Evolutionary conservation across 1,284 basidiomycete genomes (phyloP), one percentile per base, ranked within the genome.

Genomic region (Singerocomus inundabilis): DNA sequence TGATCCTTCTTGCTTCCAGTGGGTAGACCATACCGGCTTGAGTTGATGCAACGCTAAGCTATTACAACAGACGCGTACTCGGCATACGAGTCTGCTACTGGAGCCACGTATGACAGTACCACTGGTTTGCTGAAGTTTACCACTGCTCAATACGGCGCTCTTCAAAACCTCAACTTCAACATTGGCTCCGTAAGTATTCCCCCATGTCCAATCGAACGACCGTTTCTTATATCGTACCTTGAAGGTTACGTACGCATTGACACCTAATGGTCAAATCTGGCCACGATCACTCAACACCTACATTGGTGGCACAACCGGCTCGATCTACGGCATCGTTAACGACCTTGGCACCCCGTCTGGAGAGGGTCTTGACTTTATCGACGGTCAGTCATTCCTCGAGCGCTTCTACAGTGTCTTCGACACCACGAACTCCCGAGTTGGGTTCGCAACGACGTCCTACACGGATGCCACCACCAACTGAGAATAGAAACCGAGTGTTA

Each of bases 331-430:
- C 39, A 72, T 83, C 53, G 72, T 79, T 25, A 68, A 63, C 43
- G 67, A 79, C 54, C 52, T 74, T 25, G 74, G 75, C 15, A 46
- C 61, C 4, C 52, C 57, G 26, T 69, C 66, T 9, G 76, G 74
- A n/a, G 24, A 70, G 54, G 78, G 78, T 39, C 64, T 79, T 16
- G 77, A 78, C 62, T 79, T 80, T 55, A 69, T 81, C 59, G 72
- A 78, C 58, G 80, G 81, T 6, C 76, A 71, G 57, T 60, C 67
- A 26, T 84, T 81, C 75, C 70, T 83, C 46, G 79, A 87, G 66
- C 78, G 84, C 26, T 87, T 81, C 76, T 86, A 85, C 68, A 75
- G 76, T 25, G 81, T 84, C 30, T 85, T 70, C 59, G 85, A 88
- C 59, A 81, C 80, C 26, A 67, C 72, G 38, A 80, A 81, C 67